phyloP scores from a whole-genome alignment of 768 basidiomycete species.

The Pleurotus giganteus region DNA sequence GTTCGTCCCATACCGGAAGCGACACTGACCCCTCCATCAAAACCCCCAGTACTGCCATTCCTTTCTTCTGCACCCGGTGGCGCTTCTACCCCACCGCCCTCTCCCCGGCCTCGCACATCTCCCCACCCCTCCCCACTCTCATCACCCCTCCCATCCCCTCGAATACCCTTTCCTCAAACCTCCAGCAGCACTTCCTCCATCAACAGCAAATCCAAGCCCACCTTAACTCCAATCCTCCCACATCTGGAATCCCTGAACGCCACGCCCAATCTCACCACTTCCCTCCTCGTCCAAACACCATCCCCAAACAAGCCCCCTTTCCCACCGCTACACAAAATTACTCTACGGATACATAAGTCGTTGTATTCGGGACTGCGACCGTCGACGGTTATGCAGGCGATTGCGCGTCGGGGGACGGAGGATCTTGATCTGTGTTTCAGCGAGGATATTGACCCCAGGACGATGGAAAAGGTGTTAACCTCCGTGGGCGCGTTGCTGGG shows the following conservation, averaged over 20 bases:
- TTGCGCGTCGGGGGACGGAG: conserved; percentile 28
- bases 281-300: neutral
- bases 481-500: conserved; percentile 37
- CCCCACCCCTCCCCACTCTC: conserved; percentile 13
- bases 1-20: neutral
- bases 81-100: neutral
- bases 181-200: neutral
- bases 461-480: conserved; percentile 43
- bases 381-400: conserved; percentile 32
- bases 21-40: conserved; percentile 9
- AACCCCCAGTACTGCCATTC: conserved; percentile 15
- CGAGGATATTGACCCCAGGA: conserved; percentile 38
- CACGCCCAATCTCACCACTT: conserved; percentile 5
- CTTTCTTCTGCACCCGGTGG: conserved; percentile 8
- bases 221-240: neutral
- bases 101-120: conserved; percentile 12
- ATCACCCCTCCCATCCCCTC: conserved; percentile 10
- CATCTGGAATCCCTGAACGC: neutral
- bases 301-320: neutral
- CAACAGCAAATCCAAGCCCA: neutral
- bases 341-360: conserved; percentile 34
- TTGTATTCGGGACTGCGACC: conserved; percentile 46
- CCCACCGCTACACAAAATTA: conserved; percentile 8
- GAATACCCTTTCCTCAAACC: conserved; percentile 3
- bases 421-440: conserved; percentile 35